Conservation (phyloP, 2,329 filamentous ascomycete genomes). For the Coniochaeta prunicola region DNA sequence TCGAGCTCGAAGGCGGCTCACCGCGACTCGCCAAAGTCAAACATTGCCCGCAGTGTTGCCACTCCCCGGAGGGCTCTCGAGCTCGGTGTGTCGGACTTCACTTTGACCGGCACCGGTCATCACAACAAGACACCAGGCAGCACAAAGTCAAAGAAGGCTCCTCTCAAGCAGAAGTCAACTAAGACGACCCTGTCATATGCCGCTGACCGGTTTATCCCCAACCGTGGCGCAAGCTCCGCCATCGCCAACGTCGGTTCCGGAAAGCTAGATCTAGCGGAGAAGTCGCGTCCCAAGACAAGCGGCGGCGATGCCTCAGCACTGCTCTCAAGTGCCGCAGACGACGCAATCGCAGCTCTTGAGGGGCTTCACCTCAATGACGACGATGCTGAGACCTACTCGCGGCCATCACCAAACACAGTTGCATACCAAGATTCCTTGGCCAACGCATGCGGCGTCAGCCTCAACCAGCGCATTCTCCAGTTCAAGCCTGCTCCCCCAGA, state of each 20-base stretch:
- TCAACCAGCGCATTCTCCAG: conserved; percentile 91
- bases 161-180: conserved; percentile 43
- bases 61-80: conserved; percentile 80
- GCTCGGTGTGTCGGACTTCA: conserved; percentile 87
- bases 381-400: conserved; percentile 60
- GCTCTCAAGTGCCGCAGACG: conserved; percentile 72
- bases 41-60: conserved; percentile 69
- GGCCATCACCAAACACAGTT: conserved; percentile 77
- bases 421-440: conserved; percentile 91
- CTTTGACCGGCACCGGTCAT: conserved; percentile 74
- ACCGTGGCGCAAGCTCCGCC: conserved; percentile 82
- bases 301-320: conserved; percentile 64
- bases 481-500: conserved; percentile 99
- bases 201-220: conserved; percentile 93
- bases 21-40: conserved; percentile 91
- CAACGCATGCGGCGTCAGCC: conserved; percentile 82
- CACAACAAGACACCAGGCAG: conserved; percentile 50
- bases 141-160: conserved; percentile 48
- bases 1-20: conserved; percentile 55
- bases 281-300: conserved; percentile 65
- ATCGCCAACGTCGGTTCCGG: conserved; percentile 73
- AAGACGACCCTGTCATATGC: conserved; percentile 78
- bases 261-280: conserved; percentile 70
- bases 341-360: conserved; percentile 72
- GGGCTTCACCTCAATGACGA: conserved; percentile 69